A percentile compares a stretch with the other conserved stretches of the same genome.
phyloP scores from a whole-genome alignment of 1,284 basidiomycete species.

The Ustilago vetiveriae region DNA sequence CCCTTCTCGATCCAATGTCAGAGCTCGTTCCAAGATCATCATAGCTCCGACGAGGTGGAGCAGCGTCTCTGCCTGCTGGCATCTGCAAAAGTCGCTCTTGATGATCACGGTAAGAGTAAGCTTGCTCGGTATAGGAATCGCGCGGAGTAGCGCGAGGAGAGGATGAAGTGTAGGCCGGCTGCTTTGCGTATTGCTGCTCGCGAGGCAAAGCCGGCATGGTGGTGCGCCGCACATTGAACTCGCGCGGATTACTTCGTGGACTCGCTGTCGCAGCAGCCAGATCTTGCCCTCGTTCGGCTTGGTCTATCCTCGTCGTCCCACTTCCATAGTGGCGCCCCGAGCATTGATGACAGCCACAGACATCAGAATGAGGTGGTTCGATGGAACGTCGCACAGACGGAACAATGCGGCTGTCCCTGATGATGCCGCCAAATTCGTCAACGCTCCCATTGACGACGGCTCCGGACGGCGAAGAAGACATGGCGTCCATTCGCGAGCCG shows the following conservation, averaged over 20 bases:
- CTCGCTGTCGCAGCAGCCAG: not conserved
- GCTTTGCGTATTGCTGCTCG: conserved; percentile 8
- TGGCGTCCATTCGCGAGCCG: conserved; percentile 15
- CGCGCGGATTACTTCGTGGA: conserved; percentile 14
- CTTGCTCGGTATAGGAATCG: conserved; percentile 12
- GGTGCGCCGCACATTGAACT: conserved; percentile 26
- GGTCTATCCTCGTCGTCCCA: conserved; percentile 4
- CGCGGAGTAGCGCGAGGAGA: conserved; percentile 10
- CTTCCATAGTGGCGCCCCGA: conserved; percentile 50
- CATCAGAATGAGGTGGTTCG: conserved; percentile 52
- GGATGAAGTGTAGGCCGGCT: conserved; percentile 14
- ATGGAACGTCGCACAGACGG: not conserved
- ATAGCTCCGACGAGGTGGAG: conserved; percentile 25
- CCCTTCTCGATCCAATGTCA: conserved; percentile 22
- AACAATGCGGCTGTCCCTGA: conserved; percentile 5
- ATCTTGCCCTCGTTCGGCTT: not conserved
- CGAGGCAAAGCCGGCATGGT: conserved; percentile 29
- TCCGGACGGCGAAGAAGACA: conserved; percentile 14
- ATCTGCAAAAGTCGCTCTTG: conserved; percentile 17
- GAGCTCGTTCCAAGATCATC: conserved; percentile 17
- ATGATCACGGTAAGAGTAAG: conserved; percentile 10
- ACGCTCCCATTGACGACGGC: conserved; percentile 1
- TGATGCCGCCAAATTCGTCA: conserved; percentile 31
- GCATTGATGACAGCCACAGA: conserved; percentile 58
- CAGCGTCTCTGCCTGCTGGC: conserved; percentile 4